Conservation (phyloP, 495 filamentous ascomycete species). For the Aspergillus asperescens region DNA sequence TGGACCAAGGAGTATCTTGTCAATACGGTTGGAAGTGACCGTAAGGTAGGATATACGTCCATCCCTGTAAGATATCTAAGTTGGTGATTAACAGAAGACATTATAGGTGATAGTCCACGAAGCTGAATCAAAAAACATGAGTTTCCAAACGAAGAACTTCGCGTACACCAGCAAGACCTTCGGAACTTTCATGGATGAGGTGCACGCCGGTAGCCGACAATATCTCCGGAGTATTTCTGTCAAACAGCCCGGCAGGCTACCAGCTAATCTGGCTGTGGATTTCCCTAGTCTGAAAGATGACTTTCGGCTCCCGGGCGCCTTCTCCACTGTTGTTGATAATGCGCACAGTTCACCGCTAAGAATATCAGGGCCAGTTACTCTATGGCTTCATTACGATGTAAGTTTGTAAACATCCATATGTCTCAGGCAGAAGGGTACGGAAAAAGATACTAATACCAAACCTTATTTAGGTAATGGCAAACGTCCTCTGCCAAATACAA, state of each 20-base stretch:
- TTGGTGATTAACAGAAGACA: constrained; percentile 16
- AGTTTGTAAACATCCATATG: constrained; percentile 20
- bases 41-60: constrained; percentile 46
- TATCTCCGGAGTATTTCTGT: constrained; percentile 73
- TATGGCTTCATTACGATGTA: constrained; percentile 94
- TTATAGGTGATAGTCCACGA: constrained; percentile 67
- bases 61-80: not conserved
- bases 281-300: constrained; percentile 65
- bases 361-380: constrained; percentile 73
- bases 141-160: constrained; percentile 81
- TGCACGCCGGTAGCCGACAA: constrained; percentile 55
- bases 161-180: constrained; percentile 64
- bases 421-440: not conserved
- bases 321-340: constrained; percentile 54
- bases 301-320: constrained; percentile 61
- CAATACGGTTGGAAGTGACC: constrained; percentile 56
- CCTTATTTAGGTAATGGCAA: constrained; percentile 69
- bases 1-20: constrained; percentile 72
- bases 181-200: constrained; percentile 59
- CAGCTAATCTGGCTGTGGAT: constrained; percentile 62
- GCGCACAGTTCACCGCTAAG: constrained; percentile 76
- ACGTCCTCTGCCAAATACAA: constrained; percentile 74
- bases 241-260: constrained; percentile 59
- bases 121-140: constrained; percentile 59
- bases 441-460: not conserved